Base-by-base conservation (phyloP, 352 stramenopile genomes). In the Phytophthora crassamura region DNA sequence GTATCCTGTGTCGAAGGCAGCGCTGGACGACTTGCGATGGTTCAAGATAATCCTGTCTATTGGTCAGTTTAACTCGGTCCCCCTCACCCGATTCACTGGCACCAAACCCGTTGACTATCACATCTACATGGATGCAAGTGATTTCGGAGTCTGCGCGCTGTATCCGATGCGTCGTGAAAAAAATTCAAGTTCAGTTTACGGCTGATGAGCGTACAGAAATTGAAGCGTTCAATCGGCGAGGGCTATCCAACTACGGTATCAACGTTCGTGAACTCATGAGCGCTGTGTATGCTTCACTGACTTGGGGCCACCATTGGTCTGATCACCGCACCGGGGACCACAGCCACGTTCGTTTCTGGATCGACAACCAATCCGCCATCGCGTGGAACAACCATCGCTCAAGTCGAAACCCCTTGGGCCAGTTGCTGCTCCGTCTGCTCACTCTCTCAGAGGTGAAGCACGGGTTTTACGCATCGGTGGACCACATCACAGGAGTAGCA, bases 221-320 rank as follows among this genome's bases (percentile, higher is more conserved):
- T 51, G 43, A 15, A 5, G 8, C 32, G 1, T 50, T 51, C 10
- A n/a, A 64, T 12, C 0, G 5, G 0, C 0, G 20, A 6, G 20
- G 2, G 6, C 14, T 34, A 6, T 15, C 33, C 5, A 33, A 50
- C 0, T 43, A 55, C 36, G 39, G 40, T 14, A 66, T 66, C 2
- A 59, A 59, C 33, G 30, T 50, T 15, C 52, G 39, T 1, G 35
- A 59, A 15, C 25, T 59, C n/a, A 50, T 57, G 56, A 64, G 56
- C 16, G 56, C 38, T 0, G n/a, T n/a, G n/a, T n/a, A n/a, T n/a
- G n/a, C n/a, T n/a, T n/a, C n/a, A n/a, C n/a, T n/a, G n/a, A n/a
- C n/a, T n/a, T n/a, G n/a, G n/a, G n/a, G n/a, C n/a, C n/a, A n/a
- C n/a, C n/a, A n/a, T n/a, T n/a, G n/a, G n/a, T n/a, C n/a, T n/a